Percentiles rank a stretch among this genome's conserved stretches.
Conservation (phyloP, 148 eudicot species). For the Amaranthus palmeri region DNA sequence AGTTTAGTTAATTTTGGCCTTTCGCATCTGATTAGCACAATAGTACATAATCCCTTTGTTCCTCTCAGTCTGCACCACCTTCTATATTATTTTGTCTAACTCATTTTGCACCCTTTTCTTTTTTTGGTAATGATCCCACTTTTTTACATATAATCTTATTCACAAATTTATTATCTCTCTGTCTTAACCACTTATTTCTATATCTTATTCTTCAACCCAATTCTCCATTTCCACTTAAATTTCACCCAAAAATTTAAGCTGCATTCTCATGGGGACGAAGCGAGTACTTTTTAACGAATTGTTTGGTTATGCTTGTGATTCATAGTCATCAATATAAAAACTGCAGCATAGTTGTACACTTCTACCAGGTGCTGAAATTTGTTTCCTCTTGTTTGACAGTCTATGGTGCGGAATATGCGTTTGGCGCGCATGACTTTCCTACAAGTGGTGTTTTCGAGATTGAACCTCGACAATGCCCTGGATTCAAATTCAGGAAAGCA, state of each 20-base stretch:
- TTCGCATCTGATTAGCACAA: neutral
- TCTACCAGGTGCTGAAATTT: neutral
- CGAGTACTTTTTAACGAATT: neutral
- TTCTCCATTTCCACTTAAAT: neutral
- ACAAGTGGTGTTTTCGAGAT: slow-evolving; percentile 88
- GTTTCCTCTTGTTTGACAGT: slow-evolving; percentile 35
- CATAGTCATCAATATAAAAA: neutral
- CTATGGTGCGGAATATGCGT: slow-evolving; percentile 80
- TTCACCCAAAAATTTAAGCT: neutral
- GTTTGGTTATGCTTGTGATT: neutral
- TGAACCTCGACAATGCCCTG: slow-evolving; percentile 88
- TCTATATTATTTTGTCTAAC: too few species aligned
- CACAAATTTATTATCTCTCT: too few species aligned
- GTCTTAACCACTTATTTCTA: too few species aligned
- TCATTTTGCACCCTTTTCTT: too few species aligned
- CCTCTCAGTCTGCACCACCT: too few species aligned
- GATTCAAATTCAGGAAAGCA: slow-evolving; percentile 78
- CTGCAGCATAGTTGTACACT: neutral
- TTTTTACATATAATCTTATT: too few species aligned
- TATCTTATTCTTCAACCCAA: too few species aligned
- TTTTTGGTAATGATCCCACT: too few species aligned
- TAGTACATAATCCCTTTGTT: too few species aligned
- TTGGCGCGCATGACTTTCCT: slow-evolving; percentile 82
- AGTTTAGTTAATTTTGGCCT: neutral
- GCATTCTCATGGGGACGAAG: too few species aligned